A percentile compares a stretch with the other conserved stretches of the same genome.
Evolutionary conservation across 495 filamentous ascomycete species (phyloP).

Genomic region (Neurospora sp.): DNA sequence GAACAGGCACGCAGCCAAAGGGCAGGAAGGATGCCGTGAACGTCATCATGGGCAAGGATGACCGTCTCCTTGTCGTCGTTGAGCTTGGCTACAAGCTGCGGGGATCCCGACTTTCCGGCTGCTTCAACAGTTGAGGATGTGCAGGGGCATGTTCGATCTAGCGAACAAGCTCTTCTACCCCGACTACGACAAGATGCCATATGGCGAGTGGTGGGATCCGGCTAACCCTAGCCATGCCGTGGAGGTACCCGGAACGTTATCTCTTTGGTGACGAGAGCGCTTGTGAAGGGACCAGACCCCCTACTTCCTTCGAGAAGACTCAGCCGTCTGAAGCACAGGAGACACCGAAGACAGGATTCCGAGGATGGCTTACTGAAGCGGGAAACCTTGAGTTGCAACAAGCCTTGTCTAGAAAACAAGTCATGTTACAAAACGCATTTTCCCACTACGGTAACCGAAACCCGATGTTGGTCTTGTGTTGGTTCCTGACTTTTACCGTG

Average conservation of each 20-base stretch:
- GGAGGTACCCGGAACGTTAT: no score
- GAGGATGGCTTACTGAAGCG: not conserved
- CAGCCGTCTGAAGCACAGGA: not conserved
- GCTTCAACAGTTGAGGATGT: no score
- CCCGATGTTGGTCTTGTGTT: constrained; percentile 18
- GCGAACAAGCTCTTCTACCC: no score
- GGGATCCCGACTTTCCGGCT: no score
- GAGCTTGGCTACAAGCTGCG: constrained; percentile 16
- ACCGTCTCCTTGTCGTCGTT: constrained; percentile 86
- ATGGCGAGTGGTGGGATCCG: no score
- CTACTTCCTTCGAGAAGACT: not conserved
- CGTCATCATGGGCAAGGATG: constrained; percentile 67
- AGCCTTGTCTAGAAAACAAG: no score
- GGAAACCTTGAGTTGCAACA: no score
- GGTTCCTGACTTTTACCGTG: constrained; percentile 12
- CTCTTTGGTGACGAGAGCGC: not conserved
- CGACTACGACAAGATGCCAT: no score
- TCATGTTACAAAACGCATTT: no score
- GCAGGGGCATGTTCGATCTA: no score
- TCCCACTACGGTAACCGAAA: not conserved
- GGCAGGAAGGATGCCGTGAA: constrained; percentile 74
- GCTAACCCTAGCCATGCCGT: no score
- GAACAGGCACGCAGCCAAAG: not conserved
- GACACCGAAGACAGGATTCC: not conserved
- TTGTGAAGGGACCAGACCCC: not conserved